Evolutionary conservation across 2,329 filamentous ascomycete species (phyloP).

Genomic region (Botrytis squamosa): DNA sequence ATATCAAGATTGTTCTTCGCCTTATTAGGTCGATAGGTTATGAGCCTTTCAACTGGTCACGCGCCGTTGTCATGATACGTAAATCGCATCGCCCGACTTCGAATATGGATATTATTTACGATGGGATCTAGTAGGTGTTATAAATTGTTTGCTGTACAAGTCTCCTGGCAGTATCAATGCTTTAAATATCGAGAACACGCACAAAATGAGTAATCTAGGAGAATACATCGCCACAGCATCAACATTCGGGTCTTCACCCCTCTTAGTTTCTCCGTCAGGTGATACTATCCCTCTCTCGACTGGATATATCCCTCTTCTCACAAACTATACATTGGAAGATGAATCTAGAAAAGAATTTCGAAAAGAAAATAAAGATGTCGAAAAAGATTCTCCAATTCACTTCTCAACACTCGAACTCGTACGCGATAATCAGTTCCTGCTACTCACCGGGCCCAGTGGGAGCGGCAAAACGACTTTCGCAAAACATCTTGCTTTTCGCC

Average conservation of each 20-base stretch:
- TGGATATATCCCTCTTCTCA: neutral
- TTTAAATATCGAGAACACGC: too few species aligned
- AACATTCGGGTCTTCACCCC: neutral
- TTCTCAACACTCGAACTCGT: neutral
- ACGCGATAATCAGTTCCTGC: neutral
- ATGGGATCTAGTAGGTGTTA: rapidly evolving
- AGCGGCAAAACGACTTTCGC: neutral
- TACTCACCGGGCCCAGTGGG: neutral
- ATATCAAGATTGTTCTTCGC: neutral
- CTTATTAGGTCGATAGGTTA: neutral
- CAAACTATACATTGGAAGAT: neutral
- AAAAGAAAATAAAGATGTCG: neutral
- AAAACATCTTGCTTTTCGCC: neutral
- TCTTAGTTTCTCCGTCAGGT: neutral
- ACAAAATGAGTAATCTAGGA: neutral
- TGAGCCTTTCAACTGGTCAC: neutral
- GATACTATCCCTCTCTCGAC: neutral
- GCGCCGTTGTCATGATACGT: neutral
- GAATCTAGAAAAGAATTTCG: neutral
- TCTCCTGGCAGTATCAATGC: too few species aligned
- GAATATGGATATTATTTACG: neutral
- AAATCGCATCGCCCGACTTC: neutral
- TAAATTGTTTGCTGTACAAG: neutral
- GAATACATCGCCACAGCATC: neutral
- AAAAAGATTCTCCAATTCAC: neutral